Percentiles rank a stretch among this genome's conserved stretches.
These are phyloP conservation scores for Termitomyces sp. DNA, from an alignment of 768 basidiomycete species.

Conservation along the genomic window DNA sequence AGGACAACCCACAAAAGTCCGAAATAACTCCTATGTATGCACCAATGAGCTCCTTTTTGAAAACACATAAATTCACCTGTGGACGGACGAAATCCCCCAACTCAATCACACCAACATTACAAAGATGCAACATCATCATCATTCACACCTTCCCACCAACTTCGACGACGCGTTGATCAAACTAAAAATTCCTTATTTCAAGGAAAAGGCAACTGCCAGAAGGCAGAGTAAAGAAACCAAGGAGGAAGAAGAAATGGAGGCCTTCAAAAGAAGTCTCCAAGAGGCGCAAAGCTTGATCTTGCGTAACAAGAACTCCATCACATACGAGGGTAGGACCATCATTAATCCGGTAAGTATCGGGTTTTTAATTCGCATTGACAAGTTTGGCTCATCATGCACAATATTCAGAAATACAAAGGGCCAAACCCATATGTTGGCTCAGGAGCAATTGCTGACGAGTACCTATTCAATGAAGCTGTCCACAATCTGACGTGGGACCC, in stretches of 20 bases:
- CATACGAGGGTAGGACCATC: neutral
- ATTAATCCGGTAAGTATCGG: slow-evolving; percentile 6
- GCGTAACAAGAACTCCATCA: neutral
- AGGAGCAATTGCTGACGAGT: neutral
- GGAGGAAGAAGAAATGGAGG: slow-evolving; percentile 1
- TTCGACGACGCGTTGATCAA: neutral
- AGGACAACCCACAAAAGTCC: neutral
- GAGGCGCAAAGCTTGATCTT: slow-evolving; percentile 4
- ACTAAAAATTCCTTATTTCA: slow-evolving; percentile 6
- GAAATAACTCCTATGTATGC: neutral
- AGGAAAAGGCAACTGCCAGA: neutral
- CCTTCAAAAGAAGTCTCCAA: slow-evolving; percentile 1
- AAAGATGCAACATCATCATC: neutral
- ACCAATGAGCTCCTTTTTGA: neutral
- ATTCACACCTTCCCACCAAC: neutral
- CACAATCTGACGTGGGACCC: neutral
- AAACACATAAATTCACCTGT: neutral
- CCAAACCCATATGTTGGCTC: slow-evolving; percentile 2
- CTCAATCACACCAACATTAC: neutral
- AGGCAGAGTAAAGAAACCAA: neutral
- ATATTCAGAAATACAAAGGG: slow-evolving; percentile 3
- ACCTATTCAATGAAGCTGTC: neutral
- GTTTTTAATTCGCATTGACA: neutral
- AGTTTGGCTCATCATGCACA: neutral
- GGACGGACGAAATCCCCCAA: neutral